phyloP scores from a whole-genome alignment of 192 early-diverging fungal genomes.

The Pecoramyces ruminantium region DNA sequence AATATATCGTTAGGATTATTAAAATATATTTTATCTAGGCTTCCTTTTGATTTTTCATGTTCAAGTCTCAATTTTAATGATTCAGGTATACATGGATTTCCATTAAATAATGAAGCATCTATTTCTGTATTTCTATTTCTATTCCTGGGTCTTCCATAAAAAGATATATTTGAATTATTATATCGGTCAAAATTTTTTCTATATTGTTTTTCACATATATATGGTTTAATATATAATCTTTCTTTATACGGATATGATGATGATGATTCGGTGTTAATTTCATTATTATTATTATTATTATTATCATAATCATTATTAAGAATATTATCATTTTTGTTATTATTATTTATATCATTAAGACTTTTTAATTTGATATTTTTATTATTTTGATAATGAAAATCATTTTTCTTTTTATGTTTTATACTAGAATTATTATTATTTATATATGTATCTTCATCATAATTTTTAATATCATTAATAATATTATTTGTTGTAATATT shows the following conservation, averaged over 20 bases:
- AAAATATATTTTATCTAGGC: not conserved
- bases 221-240: not conserved
- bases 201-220: not conserved
- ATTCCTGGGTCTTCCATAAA: not conserved
- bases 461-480: not conserved
- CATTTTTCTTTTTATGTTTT: not conserved
- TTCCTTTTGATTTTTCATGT: not conserved
- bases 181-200: not conserved
- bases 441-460: not conserved
- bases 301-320: not conserved
- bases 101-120: not conserved
- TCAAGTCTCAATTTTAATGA: not conserved
- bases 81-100: not conserved
- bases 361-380: not conserved
- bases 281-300: not conserved
- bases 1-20: not conserved
- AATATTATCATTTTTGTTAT: not conserved
- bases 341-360: not conserved
- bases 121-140: not conserved
- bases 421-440: not conserved
- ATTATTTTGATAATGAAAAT: not conserved
- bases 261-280: not conserved
- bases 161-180: not conserved
- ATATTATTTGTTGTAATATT: not conserved
- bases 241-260: not conserved